A percentile compares a stretch with the other conserved stretches of the same genome.
Conservation (phyloP, 306 rosid species). For the Begonia masoniana region DNA sequence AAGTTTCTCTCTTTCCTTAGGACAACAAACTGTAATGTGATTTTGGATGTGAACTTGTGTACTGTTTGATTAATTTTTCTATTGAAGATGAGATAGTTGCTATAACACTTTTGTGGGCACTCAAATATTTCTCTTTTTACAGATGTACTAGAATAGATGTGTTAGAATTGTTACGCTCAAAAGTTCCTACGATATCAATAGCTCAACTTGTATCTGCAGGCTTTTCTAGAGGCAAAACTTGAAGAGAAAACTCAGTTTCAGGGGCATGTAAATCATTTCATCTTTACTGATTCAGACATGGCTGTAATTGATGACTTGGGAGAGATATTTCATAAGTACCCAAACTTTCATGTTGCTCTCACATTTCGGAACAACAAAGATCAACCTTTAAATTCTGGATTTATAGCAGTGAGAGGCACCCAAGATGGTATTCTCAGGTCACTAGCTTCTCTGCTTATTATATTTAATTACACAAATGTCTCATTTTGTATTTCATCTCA, state of each 20-base stretch:
- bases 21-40: no score
- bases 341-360: conserved; percentile 68
- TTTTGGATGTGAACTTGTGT: no score
- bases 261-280: conserved; percentile 36
- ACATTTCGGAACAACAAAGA: conserved; percentile 87
- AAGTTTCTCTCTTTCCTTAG: no score
- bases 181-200: conserved; percentile 1
- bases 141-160: neutral
- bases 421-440: conserved; percentile 67
- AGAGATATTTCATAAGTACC: conserved; percentile 42
- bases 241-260: conserved; percentile 34
- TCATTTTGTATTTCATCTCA: no score
- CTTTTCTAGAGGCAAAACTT: conserved; percentile 52
- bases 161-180: neutral
- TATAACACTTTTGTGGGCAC: no score
- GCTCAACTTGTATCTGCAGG: conserved; percentile 24
- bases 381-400: conserved; percentile 92
- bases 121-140: no score
- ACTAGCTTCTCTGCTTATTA: no score
- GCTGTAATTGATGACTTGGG: conserved; percentile 75
- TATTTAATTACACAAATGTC: no score
- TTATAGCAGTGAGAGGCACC: conserved; percentile 90
- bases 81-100: no score
- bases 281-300: conserved; percentile 87
- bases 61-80: no score